phyloP scores from a whole-genome alignment of 441 rosid species.

The Erysimum cheiri region DNA sequence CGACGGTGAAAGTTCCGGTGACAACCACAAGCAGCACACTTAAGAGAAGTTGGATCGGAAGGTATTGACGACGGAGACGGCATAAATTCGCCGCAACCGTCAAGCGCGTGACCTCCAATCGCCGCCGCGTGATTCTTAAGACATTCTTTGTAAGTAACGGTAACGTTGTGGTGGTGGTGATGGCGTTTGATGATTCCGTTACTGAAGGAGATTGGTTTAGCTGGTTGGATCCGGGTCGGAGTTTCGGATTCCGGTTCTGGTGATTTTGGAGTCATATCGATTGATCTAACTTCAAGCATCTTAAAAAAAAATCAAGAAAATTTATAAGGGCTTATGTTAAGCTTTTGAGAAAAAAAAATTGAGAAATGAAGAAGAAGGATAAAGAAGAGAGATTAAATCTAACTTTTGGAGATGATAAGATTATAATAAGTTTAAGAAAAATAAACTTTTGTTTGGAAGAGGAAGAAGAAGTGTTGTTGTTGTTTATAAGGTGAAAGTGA shows the following conservation, averaged over 20 bases:
- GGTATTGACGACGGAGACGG: slow-evolving; percentile 65
- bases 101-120: slow-evolving; percentile 81
- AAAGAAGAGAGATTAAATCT: slow-evolving; percentile 8
- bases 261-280: slow-evolving; percentile 51
- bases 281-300: slow-evolving; percentile 47
- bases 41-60: slow-evolving; percentile 76
- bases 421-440: slow-evolving; percentile 3
- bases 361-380: slow-evolving; percentile 12
- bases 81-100: slow-evolving; percentile 98
- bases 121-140: slow-evolving; percentile 84
- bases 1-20: slow-evolving; percentile 98
- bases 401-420: slow-evolving; percentile 10
- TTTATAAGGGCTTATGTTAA: slow-evolving; percentile 26
- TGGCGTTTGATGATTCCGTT: slow-evolving; percentile 84
- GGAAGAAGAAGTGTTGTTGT: slow-evolving; percentile 7
- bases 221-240: slow-evolving; percentile 60
- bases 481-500: slow-evolving; percentile 39
- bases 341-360: not conserved
- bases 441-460: slow-evolving; percentile 21
- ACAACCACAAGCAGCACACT: slow-evolving; percentile 94
- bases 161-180: slow-evolving; percentile 31
- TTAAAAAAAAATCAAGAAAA: slow-evolving; percentile 20
- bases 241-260: slow-evolving; percentile 64
- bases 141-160: slow-evolving; percentile 69
- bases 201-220: slow-evolving; percentile 61